Evolutionary conservation across 768 basidiomycete species (phyloP).

Genomic region (Auricularia auricula-judae): DNA sequence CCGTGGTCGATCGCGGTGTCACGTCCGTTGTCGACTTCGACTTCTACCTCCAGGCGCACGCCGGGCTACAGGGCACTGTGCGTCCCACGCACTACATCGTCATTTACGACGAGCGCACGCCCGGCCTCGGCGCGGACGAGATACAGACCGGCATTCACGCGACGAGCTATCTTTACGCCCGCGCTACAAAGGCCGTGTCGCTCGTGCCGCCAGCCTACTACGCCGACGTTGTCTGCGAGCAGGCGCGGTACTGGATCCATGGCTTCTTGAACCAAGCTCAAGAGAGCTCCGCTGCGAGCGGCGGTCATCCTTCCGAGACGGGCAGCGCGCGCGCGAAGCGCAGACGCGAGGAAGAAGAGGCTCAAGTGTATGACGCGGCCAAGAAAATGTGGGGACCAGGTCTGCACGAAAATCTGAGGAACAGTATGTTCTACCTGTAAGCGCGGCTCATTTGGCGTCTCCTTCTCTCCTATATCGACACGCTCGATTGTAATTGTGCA

Average conservation of each 20-base stretch:
- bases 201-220: slow-evolving; percentile 53
- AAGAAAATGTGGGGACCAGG: slow-evolving; percentile 33
- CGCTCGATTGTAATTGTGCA: too few species aligned
- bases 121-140: slow-evolving; percentile 47
- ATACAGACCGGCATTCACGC: slow-evolving; percentile 65
- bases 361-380: slow-evolving; percentile 46
- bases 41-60: slow-evolving; percentile 56
- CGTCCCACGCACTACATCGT: slow-evolving; percentile 55
- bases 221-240: slow-evolving; percentile 66
- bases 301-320: slow-evolving; percentile 1
- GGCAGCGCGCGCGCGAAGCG: background rate
- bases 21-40: slow-evolving; percentile 48
- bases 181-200: slow-evolving; percentile 62
- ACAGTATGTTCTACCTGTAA: slow-evolving; percentile 13
- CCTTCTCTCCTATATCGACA: too few species aligned
- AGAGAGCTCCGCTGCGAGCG: slow-evolving; percentile 23
- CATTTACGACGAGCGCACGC: slow-evolving; percentile 60
- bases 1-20: slow-evolving; percentile 69
- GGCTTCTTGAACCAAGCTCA: slow-evolving; percentile 44
- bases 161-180: slow-evolving; percentile 63
- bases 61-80: slow-evolving; percentile 60
- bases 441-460: too few species aligned
- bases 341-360: slow-evolving; percentile 20
- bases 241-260: slow-evolving; percentile 66
- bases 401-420: slow-evolving; percentile 7